Evolutionary conservation across 2,329 filamentous ascomycete genomes (phyloP), one percentile per base, ranked within the genome.

Genomic region (Penicillium sp.): DNA sequence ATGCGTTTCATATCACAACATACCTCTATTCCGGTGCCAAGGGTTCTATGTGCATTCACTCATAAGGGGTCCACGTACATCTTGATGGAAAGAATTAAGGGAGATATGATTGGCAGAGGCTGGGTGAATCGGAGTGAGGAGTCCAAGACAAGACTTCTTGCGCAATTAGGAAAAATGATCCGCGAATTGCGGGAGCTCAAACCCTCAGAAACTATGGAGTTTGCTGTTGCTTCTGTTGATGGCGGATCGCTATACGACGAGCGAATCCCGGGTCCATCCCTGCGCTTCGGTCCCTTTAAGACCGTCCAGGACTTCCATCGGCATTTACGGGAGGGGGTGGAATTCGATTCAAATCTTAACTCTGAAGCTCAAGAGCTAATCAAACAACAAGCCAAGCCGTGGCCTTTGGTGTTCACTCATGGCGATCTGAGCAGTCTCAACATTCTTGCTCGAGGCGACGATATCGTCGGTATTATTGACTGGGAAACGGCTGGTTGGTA

Each of bases 21-120:
- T 47, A 72, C 68, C 13, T 68, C 64, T 31, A 65, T 71, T 42
- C 66, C 69, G 1, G 64, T 70, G 5, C 68, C 68, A 5, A 68
- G 61, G 49, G 61, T 71, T 6, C 46, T 60, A 26, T 71, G 65
- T 50, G 58, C 67, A 24, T 73, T 72, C 55, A 57, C 47, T 20
- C 60, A 42, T 40, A 52, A 51, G 23, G 58, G 52, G 4, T 22
- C 11, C 24, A 67, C 63, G 2, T 73, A 71, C 41, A 70, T 71
- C 36, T 52, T 69, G 35, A 73, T 72, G 67, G 62, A 69, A 55
- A 63, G 63, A 44, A 66, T 72, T 16, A 50, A 66, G 24, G 68
- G 69, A n/a, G 53, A 66, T 3, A 66, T 64, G 6, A 59, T 71
- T 47, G 57, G 59, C 26, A 46, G 24, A 11, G 54, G 49, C 16